phyloP scores from a whole-genome alignment of 768 basidiomycete species.

The Termitomyces sp. region DNA sequence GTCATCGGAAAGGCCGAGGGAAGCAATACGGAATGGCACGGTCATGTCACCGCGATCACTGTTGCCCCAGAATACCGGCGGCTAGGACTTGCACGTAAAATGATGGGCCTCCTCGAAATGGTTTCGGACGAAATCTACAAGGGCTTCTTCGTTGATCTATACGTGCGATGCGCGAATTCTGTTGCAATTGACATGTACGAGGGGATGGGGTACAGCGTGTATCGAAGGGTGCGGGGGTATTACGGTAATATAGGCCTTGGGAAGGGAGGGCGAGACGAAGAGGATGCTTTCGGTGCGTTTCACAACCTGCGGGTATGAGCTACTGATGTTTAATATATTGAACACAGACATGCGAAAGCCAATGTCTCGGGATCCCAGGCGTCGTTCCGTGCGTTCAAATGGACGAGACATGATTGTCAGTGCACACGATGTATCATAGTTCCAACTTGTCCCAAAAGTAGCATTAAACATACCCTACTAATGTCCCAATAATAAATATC shows the following conservation, averaged over 20 bases:
- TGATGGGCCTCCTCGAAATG: conserved; percentile 84
- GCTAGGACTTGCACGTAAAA: conserved; percentile 77
- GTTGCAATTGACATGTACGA: conserved; percentile 93
- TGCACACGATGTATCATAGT: conserved; percentile 49
- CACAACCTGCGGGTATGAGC: not conserved
- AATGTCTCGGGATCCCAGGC: conserved; percentile 51
- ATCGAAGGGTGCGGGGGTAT: conserved; percentile 85
- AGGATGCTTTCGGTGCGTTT: conserved; percentile 84
- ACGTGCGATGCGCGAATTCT: conserved; percentile 83
- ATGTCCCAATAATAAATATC: not conserved
- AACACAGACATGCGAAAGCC: conserved; percentile 66
- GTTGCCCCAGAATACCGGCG: conserved; percentile 93
- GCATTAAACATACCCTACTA: not conserved
- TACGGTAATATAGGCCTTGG: conserved; percentile 76
- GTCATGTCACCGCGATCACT: conserved; percentile 92
- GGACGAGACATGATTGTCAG: conserved; percentile 71
- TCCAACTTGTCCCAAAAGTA: conserved; percentile 5
- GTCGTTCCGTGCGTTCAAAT: conserved; percentile 65
- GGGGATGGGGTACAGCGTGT: conserved; percentile 89
- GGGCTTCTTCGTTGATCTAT: conserved; percentile 92
- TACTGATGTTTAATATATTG: not conserved
- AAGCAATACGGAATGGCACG: conserved; percentile 70
- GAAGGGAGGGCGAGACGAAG: conserved; percentile 74
- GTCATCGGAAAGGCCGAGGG: conserved; percentile 96
- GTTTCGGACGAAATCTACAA: conserved; percentile 78